Evolutionary conservation across 2,329 filamentous ascomycete genomes (phyloP).

Genomic region (Eutypella sp.): DNA sequence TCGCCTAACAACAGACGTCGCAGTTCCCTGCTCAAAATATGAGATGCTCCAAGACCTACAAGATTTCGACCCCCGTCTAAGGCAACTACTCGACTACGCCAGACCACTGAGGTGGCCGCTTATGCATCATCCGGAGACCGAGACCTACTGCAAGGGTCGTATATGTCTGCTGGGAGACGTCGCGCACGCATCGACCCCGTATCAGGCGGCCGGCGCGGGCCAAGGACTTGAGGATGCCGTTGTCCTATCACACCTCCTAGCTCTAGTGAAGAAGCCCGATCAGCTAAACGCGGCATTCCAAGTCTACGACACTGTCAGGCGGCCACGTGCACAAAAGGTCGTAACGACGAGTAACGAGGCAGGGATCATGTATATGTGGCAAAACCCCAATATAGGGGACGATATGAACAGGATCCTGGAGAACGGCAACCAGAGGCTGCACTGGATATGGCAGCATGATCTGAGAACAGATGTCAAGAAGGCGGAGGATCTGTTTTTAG

Average conservation of each 20-base stretch:
- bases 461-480: conserved; percentile 19
- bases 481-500: conserved; percentile 16
- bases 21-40: conserved; percentile 18
- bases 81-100: conserved; percentile 21
- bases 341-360: conserved; percentile 25
- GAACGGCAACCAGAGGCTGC: conserved; percentile 24
- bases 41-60: conserved; percentile 21
- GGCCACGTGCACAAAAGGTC: conserved; percentile 26
- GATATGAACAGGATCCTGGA: conserved; percentile 26
- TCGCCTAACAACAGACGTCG: conserved; percentile 15
- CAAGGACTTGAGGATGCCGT: conserved; percentile 24
- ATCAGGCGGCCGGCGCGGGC: conserved; percentile 22
- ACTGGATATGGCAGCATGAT: conserved; percentile 30
- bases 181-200: conserved; percentile 21
- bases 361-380: conserved; percentile 24
- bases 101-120: conserved; percentile 19
- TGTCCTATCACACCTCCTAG: conserved; percentile 19
- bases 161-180: conserved; percentile 22
- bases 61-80: conserved; percentile 16
- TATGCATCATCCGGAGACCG: conserved; percentile 21
- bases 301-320: conserved; percentile 23
- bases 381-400: conserved; percentile 17
- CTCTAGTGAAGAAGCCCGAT: conserved; percentile 11
- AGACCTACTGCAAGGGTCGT: conserved; percentile 17
- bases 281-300: conserved; percentile 19